These are phyloP conservation scores for Fomitopsis palustris DNA, from an alignment of 1,284 basidiomycete genomes.

Conservation along the genomic window DNA sequence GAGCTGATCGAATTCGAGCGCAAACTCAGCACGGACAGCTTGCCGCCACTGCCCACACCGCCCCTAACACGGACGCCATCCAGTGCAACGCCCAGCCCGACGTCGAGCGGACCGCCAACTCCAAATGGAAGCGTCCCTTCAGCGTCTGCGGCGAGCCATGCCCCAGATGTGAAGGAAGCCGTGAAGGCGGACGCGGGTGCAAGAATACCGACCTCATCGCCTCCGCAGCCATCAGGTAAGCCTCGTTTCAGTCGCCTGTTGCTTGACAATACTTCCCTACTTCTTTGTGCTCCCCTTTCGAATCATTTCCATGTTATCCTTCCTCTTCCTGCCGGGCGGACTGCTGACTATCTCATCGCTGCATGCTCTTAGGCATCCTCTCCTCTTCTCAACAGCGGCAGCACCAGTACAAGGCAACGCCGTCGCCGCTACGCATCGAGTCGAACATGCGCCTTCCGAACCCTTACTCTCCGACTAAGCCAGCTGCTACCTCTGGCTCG, in stretches of 20 bases:
- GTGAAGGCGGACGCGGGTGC: slow-evolving; percentile 2
- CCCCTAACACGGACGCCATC: slow-evolving; percentile 11
- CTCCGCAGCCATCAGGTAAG: slow-evolving; percentile 3
- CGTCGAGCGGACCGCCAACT: slow-evolving; percentile 9
- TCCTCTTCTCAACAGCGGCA: neutral
- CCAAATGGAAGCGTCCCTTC: slow-evolving; percentile 2
- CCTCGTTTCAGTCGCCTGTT: slow-evolving; percentile 3
- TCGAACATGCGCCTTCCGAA: slow-evolving; percentile 22
- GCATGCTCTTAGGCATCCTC: neutral
- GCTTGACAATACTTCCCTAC: neutral
- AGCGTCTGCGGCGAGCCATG: neutral
- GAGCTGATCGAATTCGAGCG: neutral
- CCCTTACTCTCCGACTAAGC: slow-evolving; percentile 12
- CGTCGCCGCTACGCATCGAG: slow-evolving; percentile 53
- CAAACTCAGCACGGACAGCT: neutral
- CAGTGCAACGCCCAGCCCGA: slow-evolving; percentile 10
- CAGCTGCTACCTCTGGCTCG: slow-evolving; percentile 5
- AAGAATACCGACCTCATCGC: neutral
- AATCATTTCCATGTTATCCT: neutral
- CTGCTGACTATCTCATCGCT: slow-evolving; percentile 1
- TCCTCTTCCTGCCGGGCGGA: neutral
- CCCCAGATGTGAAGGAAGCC: neutral
- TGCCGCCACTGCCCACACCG: slow-evolving; percentile 1
- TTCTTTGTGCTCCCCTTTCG: neutral
- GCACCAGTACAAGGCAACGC: slow-evolving; percentile 38